Evolutionary conservation across 2,329 filamentous ascomycete genomes (phyloP).

Genomic region (Pestalotiopsis sp.): DNA sequence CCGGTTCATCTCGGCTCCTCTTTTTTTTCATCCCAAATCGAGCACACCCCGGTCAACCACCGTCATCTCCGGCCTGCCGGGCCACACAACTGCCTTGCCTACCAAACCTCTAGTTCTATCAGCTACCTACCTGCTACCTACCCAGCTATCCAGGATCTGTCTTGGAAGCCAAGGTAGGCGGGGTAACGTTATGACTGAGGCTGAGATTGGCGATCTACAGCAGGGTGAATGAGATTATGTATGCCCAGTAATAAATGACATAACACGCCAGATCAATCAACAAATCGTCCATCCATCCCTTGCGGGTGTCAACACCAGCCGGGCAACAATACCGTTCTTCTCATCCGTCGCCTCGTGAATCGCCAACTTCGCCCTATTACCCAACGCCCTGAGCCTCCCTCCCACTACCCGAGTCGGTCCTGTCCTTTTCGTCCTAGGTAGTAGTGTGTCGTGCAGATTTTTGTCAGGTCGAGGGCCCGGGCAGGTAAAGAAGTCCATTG

Average conservation of each 20-base stretch:
- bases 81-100: too few species aligned
- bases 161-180: background rate
- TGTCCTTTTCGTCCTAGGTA: background rate
- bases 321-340: background rate
- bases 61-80: background rate
- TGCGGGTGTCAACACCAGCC: background rate
- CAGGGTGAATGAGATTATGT: background rate
- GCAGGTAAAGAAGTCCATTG: background rate
- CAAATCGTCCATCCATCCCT: background rate
- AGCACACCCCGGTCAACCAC: background rate
- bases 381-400: background rate
- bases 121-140: background rate
- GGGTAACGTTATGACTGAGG: conserved; percentile 6
- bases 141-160: background rate
- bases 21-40: background rate
- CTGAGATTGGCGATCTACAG: background rate
- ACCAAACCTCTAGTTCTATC: too few species aligned
- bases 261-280: background rate
- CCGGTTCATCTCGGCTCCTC: background rate
- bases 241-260: conserved; percentile 4
- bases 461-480: background rate
- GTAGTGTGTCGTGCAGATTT: background rate
- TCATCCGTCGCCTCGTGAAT: background rate
- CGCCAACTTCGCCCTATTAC: background rate
- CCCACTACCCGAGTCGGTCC: background rate